Percentiles rank a stretch among this genome's conserved stretches.
Conservation (phyloP, 139 green algal species). For the Pycnococcus provasolii region DNA sequence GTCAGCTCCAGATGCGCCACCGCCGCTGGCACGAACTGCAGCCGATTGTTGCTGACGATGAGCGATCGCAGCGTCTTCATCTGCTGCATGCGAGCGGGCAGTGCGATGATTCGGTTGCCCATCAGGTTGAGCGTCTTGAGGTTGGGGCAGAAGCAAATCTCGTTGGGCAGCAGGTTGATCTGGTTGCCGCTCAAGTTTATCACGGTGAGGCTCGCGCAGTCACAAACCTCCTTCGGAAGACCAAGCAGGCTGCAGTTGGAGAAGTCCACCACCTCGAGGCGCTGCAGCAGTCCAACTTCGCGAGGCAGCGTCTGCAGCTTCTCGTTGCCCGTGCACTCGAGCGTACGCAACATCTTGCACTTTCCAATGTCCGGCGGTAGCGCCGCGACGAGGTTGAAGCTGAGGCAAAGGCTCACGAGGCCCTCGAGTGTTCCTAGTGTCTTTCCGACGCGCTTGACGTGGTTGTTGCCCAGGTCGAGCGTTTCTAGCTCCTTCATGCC, state of each 20-base stretch:
- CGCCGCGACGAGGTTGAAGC: background rate
- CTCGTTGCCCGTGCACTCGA: constrained; percentile 1
- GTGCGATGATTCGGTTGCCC: constrained; percentile 1
- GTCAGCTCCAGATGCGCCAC: background rate
- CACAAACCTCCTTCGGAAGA: background rate
- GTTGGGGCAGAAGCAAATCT: background rate
- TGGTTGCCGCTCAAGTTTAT: background rate
- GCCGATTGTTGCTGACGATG: background rate
- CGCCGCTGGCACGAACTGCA: constrained; percentile 1
- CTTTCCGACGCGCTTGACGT: constrained; percentile 4
- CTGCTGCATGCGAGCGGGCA: background rate
- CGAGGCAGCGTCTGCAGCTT: constrained; percentile 7
- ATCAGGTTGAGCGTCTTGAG: background rate
- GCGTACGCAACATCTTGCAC: constrained; percentile 3
- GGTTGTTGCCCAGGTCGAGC: constrained; percentile 4
- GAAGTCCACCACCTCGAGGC: constrained; percentile 4
- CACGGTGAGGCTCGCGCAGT: background rate
- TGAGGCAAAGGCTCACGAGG: constrained; percentile 1
- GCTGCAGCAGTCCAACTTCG: background rate
- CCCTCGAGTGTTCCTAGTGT: constrained; percentile 10
- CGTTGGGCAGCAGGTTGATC: background rate
- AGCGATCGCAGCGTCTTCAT: constrained; percentile 1
- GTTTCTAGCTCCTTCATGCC: no score
- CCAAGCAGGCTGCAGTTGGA: background rate
- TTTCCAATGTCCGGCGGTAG: constrained; percentile 9